Conservation (phyloP, 164 flowering plant species). For the Nelumbo lutea region DNA sequence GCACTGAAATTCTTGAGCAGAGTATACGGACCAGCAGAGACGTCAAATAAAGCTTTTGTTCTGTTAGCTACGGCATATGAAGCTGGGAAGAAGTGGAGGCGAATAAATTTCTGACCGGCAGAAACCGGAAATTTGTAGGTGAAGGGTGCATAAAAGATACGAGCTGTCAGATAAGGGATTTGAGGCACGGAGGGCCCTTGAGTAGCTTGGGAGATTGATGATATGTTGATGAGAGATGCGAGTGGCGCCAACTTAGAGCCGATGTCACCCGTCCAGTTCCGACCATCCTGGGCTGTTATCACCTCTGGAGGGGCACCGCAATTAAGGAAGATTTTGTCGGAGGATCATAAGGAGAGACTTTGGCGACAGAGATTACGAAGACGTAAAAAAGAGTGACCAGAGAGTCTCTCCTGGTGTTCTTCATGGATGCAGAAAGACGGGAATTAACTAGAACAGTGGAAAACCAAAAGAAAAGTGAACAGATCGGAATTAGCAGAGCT, state of each 20-base stretch:
- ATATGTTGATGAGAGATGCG: background rate
- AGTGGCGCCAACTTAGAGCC: background rate
- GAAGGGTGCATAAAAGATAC: background rate
- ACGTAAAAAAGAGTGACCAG: too few species aligned
- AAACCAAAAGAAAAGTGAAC: too few species aligned
- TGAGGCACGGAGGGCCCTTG: background rate
- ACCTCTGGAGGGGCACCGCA: background rate
- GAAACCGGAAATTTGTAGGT: background rate
- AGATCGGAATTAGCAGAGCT: too few species aligned
- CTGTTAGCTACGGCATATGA: background rate
- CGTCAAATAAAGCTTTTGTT: background rate
- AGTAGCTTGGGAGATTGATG: background rate
- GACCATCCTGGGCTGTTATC: background rate
- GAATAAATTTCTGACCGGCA: background rate
- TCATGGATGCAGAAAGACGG: too few species aligned
- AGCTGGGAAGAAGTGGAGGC: background rate
- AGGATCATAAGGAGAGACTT: background rate
- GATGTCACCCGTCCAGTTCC: background rate
- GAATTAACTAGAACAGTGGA: too few species aligned
- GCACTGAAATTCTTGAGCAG: background rate
- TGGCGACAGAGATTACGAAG: too few species aligned
- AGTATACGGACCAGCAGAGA: background rate
- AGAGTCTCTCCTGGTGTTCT: too few species aligned
- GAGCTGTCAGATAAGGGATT: background rate
- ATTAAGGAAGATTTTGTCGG: background rate